Evolutionary conservation across 1,284 basidiomycete genomes (phyloP).

Genomic region (Mycena sp.): DNA sequence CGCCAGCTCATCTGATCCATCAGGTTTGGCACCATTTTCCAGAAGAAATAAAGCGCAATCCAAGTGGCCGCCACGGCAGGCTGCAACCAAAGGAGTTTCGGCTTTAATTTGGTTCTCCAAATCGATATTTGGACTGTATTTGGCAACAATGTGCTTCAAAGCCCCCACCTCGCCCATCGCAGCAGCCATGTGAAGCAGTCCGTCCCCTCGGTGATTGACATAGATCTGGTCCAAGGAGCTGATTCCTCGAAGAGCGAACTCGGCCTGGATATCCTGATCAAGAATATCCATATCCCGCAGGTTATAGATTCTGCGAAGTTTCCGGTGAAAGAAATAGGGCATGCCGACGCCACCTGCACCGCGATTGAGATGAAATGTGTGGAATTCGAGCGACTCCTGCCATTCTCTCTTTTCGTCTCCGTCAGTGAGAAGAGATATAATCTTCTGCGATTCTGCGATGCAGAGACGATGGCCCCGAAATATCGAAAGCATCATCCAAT

Average conservation of each 20-base stretch:
- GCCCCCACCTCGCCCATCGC: not conserved
- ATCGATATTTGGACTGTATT: not conserved
- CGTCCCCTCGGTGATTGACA: conserved; percentile 1
- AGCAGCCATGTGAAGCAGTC: not conserved
- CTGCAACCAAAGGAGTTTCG: conserved; percentile 1
- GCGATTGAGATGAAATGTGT: not conserved
- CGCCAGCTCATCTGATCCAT: not conserved
- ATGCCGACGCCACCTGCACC: not conserved
- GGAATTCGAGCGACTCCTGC: not conserved
- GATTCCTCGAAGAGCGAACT: not conserved
- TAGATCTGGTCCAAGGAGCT: conserved; percentile 4
- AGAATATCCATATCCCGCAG: not conserved
- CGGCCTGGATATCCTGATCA: conserved; percentile 1
- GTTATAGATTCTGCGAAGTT: not conserved
- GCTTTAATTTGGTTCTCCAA: not conserved
- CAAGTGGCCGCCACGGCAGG: not conserved
- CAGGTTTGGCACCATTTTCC: not conserved
- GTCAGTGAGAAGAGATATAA: not conserved
- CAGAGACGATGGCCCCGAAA: conserved; percentile 1
- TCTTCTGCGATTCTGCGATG: not conserved
- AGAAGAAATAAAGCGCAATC: not conserved
- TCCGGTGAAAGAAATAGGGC: conserved; percentile 2
- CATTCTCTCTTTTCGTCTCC: not conserved
- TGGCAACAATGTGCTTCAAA: not conserved
- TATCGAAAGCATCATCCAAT: conserved; percentile 3